Evolutionary conservation across 108 stramenopile genomes (phyloP).

Genomic region (Discostella stelligeroides): DNA sequence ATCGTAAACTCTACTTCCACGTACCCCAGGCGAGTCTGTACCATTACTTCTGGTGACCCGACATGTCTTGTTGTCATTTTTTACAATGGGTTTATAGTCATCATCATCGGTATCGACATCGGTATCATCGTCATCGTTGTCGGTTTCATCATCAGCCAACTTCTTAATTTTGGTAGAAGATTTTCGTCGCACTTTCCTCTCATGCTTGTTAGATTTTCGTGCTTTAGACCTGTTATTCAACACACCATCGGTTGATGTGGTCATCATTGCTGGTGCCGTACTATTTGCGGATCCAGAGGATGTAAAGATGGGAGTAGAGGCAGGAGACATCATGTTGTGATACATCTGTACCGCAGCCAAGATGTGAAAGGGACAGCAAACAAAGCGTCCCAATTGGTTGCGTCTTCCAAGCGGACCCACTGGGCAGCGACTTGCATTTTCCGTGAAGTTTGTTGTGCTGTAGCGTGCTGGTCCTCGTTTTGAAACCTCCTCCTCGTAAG

Average conservation of each 20-base stretch:
- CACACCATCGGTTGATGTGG: too few relatives aligned
- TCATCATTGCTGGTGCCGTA: not conserved
- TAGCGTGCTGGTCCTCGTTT: slow-evolving; percentile 4
- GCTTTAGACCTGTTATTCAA: too few relatives aligned
- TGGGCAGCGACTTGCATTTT: slow-evolving; percentile 36
- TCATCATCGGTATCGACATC: not conserved
- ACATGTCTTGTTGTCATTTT: not conserved
- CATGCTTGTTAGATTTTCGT: too few relatives aligned
- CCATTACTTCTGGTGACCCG: too few relatives aligned
- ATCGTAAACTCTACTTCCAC: slow-evolving; percentile 9
- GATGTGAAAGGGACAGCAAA: slow-evolving; percentile 52
- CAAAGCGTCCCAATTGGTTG: slow-evolving; percentile 30
- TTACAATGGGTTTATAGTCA: not conserved
- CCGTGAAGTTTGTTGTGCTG: slow-evolving; percentile 7
- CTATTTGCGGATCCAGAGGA: not conserved
- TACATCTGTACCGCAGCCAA: slow-evolving; percentile 17
- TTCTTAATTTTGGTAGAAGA: not conserved
- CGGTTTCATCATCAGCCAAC: not conserved
- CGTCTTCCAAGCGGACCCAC: slow-evolving; percentile 35
- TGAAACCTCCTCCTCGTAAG: slow-evolving; percentile 5
- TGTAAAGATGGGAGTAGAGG: not conserved
- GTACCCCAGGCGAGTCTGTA: not conserved
- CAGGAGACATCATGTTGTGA: not conserved
- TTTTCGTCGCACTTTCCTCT: too few relatives aligned
- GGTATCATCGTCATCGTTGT: not conserved